phyloP scores from a whole-genome alignment of 768 basidiomycete genomes.

The Guyanaporus albipodus region DNA sequence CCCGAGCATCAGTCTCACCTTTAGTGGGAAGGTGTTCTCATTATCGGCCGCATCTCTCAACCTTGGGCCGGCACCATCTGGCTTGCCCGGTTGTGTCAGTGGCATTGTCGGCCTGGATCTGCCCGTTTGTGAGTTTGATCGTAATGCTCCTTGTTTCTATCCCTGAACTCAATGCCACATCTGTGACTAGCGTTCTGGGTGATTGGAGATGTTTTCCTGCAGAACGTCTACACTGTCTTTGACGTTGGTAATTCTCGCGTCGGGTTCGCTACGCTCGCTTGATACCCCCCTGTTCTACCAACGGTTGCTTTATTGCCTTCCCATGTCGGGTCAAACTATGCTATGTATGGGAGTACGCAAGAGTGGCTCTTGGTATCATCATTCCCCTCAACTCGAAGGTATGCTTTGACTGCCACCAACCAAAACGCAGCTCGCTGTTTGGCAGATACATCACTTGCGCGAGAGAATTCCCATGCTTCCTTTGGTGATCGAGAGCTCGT shows the following conservation, averaged over 20 bases:
- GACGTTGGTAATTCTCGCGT: slow-evolving; percentile 34
- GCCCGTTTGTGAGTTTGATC: slow-evolving; percentile 4
- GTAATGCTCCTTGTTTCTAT: neutral
- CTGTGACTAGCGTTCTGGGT: slow-evolving; percentile 25
- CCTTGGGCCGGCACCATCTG: slow-evolving; percentile 29
- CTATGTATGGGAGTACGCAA: too few relatives aligned
- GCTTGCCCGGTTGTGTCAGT: slow-evolving; percentile 30
- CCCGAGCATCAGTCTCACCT: slow-evolving; percentile 32
- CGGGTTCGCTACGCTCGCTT: slow-evolving; percentile 32
- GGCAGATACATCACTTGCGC: too few relatives aligned
- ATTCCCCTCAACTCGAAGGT: too few relatives aligned
- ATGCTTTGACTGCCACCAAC: too few relatives aligned
- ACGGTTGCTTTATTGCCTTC: too few relatives aligned
- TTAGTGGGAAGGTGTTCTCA: slow-evolving; percentile 34
- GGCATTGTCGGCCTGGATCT: slow-evolving; percentile 20
- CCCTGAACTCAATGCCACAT: neutral
- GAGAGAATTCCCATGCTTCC: too few relatives aligned
- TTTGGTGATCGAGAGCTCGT: too few relatives aligned
- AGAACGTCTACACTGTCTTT: slow-evolving; percentile 41
- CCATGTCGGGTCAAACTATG: too few relatives aligned
- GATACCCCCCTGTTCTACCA: too few relatives aligned
- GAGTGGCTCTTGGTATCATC: too few relatives aligned
- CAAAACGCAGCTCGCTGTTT: too few relatives aligned
- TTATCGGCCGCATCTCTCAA: slow-evolving; percentile 34
- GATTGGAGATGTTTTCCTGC: slow-evolving; percentile 38